These are phyloP conservation scores for Dendryphion nanum DNA, from an alignment of 2,329 filamentous ascomycete genomes.

Conservation along the genomic window DNA sequence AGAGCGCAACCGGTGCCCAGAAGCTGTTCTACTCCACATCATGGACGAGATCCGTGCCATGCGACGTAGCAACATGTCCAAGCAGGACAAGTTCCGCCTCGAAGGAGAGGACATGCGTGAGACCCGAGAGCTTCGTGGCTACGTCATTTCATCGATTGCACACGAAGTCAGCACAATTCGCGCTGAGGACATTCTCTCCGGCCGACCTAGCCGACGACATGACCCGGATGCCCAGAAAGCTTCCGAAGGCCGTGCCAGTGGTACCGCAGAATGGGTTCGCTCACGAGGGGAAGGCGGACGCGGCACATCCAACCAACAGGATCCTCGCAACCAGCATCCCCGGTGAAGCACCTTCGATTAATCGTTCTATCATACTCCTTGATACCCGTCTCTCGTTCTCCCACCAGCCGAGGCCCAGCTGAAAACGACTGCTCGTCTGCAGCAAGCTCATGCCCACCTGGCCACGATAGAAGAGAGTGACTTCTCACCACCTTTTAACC, in stretches of 20 bases:
- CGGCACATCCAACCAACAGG: conserved; percentile 35
- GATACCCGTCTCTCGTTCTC: no score
- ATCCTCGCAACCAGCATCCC: conserved; percentile 38
- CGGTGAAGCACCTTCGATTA: conserved; percentile 25
- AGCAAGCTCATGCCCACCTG: no score
- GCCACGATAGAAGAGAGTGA: not conserved
- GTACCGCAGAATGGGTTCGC: conserved; percentile 38
- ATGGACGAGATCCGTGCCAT: conserved; percentile 87
- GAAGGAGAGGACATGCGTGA: conserved; percentile 78
- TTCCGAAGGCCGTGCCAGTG: conserved; percentile 44
- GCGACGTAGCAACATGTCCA: conserved; percentile 78
- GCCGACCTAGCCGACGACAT: conserved; percentile 21
- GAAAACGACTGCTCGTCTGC: no score
- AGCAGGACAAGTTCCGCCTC: conserved; percentile 78
- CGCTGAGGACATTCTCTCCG: conserved; percentile 47
- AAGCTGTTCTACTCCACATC: conserved; percentile 88
- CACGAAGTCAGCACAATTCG: conserved; percentile 68
- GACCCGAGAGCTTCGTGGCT: conserved; percentile 70
- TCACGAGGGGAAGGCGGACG: conserved; percentile 36
- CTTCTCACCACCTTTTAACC: not conserved
- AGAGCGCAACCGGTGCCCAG: conserved; percentile 76
- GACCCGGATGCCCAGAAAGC: conserved; percentile 50
- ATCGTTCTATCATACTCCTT: not conserved
- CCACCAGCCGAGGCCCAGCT: no score
- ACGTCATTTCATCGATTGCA: conserved; percentile 71